Percentiles rank a stretch among this genome's conserved stretches.
phyloP scores from a whole-genome alignment of 768 basidiomycete species.

The Hysterangium stoloniferum region DNA sequence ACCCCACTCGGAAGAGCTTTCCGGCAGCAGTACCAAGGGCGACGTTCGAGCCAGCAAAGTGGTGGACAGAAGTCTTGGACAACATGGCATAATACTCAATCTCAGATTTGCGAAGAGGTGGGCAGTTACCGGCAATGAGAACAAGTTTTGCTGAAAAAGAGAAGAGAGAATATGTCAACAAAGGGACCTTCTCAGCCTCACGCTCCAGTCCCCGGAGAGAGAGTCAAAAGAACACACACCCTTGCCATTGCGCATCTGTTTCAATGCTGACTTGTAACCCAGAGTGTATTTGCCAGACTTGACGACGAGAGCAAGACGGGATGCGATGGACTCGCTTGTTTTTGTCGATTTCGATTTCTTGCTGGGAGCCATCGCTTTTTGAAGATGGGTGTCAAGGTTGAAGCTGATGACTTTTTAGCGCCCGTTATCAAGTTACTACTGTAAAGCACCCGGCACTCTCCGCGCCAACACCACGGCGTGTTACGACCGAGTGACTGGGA shows the following conservation, averaged over 20 bases:
- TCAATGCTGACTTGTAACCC: slow-evolving; percentile 97
- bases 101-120: slow-evolving; percentile 97
- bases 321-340: slow-evolving; percentile 87
- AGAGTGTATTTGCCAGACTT: slow-evolving; percentile 98
- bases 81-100: slow-evolving; percentile 99
- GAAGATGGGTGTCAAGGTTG: slow-evolving; percentile 4
- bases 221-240: slow-evolving; percentile 52
- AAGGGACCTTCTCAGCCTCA: slow-evolving; percentile 99
- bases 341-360: slow-evolving; percentile 95
- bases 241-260: slow-evolving; percentile 97
- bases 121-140: slow-evolving; percentile 98
- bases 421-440: background rate
- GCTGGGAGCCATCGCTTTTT: slow-evolving; percentile 73
- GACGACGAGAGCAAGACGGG: slow-evolving; percentile 90
- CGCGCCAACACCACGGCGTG: background rate
- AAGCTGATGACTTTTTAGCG: background rate
- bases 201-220: slow-evolving; percentile 90
- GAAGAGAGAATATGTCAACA: slow-evolving; percentile 43
- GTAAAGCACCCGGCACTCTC: slow-evolving; percentile 9
- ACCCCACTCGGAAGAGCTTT: slow-evolving; percentile 99
- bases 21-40: slow-evolving; percentile 98
- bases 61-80: slow-evolving; percentile 97
- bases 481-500: no score
- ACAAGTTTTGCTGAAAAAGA: slow-evolving; percentile 82
- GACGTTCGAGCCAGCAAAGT: slow-evolving; percentile 96